These are phyloP conservation scores for Alternaria incomplexa DNA, from an alignment of 2,329 filamentous ascomycete species.

Conservation along the genomic window DNA sequence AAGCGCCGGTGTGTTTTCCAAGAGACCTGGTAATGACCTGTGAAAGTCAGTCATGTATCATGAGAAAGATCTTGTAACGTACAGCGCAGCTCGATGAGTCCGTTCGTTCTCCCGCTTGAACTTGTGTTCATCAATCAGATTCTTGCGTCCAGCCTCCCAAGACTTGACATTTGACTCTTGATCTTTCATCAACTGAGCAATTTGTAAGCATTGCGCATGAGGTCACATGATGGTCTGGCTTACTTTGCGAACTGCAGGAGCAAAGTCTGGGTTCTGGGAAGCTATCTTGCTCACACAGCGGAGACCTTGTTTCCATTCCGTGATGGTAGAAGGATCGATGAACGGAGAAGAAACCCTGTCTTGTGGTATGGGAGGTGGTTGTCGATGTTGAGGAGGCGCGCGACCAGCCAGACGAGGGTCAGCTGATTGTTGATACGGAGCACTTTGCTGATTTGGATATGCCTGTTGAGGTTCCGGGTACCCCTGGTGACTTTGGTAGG, in stretches of 20 bases:
- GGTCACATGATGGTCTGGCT: too few species aligned
- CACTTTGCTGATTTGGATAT: slow-evolving; percentile 2
- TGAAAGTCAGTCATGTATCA: slow-evolving; percentile 3
- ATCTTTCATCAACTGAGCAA: slow-evolving; percentile 62
- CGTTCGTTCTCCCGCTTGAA: slow-evolving; percentile 60
- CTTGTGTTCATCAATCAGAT: slow-evolving; percentile 59
- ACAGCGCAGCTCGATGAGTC: slow-evolving; percentile 63
- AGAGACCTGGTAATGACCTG: slow-evolving; percentile 37
- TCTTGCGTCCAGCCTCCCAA: slow-evolving; percentile 63
- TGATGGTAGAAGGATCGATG: slow-evolving; percentile 57
- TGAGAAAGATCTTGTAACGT: slow-evolving; percentile 27
- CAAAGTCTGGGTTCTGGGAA: slow-evolving; percentile 52
- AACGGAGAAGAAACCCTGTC: slow-evolving; percentile 25
- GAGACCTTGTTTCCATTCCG: slow-evolving; percentile 55
- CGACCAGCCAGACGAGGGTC: slow-evolving; percentile 35
- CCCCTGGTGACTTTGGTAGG: slow-evolving; percentile 4
- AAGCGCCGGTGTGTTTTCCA: slow-evolving; percentile 28
- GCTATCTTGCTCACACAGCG: slow-evolving; percentile 56
- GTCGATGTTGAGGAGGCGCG: slow-evolving; percentile 19
- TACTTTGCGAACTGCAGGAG: slow-evolving; percentile 49
- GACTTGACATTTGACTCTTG: slow-evolving; percentile 68
- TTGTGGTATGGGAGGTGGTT: slow-evolving; percentile 21
- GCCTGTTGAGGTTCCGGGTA: slow-evolving; percentile 5
- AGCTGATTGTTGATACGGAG: slow-evolving; percentile 9
- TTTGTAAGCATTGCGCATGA: slow-evolving; percentile 18